Evolutionary conservation across 352 stramenopile species (phyloP).

Genomic region (Globisporangium mamillatum): DNA sequence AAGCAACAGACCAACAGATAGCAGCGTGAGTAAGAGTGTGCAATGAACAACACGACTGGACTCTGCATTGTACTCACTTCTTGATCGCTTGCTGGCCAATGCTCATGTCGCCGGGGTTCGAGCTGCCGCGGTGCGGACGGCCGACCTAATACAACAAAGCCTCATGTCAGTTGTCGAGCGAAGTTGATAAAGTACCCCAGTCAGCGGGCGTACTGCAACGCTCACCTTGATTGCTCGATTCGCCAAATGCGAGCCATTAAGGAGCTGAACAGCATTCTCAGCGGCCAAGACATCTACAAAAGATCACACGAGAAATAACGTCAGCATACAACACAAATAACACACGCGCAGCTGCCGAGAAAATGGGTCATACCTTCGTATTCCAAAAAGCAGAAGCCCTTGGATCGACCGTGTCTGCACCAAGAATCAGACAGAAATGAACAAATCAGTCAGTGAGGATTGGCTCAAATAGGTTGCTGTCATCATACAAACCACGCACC

Average conservation of each 20-base stretch:
- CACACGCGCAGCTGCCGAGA: neutral
- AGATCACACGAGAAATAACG: neutral
- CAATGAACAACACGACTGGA: slow-evolving; percentile 3
- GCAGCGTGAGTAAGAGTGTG: neutral
- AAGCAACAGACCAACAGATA: neutral
- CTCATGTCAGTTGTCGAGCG: neutral
- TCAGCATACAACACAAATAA: neutral
- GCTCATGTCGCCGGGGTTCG: slow-evolving; percentile 52
- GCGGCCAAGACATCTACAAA: slow-evolving; percentile 63
- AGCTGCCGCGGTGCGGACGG: slow-evolving; percentile 69
- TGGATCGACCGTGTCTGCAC: slow-evolving; percentile 54
- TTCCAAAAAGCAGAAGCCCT: slow-evolving; percentile 82
- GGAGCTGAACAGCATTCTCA: slow-evolving; percentile 73
- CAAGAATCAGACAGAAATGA: slow-evolving; percentile 2
- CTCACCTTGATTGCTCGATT: slow-evolving; percentile 64
- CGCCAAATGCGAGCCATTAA: slow-evolving; percentile 59
- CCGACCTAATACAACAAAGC: slow-evolving; percentile 38
- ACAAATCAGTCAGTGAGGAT: neutral
- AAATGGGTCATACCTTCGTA: slow-evolving; percentile 41
- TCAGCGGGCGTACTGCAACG: neutral
- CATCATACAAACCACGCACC: slow-evolving; percentile 27
- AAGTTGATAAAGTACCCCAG: neutral
- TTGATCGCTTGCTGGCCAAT: slow-evolving; percentile 80
- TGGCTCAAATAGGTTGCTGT: neutral
- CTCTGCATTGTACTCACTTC: slow-evolving; percentile 34